Evolutionary conservation across 371 early-diverging fungal genomes (phyloP).

Genomic region (Dichotomocladium elegans): DNA sequence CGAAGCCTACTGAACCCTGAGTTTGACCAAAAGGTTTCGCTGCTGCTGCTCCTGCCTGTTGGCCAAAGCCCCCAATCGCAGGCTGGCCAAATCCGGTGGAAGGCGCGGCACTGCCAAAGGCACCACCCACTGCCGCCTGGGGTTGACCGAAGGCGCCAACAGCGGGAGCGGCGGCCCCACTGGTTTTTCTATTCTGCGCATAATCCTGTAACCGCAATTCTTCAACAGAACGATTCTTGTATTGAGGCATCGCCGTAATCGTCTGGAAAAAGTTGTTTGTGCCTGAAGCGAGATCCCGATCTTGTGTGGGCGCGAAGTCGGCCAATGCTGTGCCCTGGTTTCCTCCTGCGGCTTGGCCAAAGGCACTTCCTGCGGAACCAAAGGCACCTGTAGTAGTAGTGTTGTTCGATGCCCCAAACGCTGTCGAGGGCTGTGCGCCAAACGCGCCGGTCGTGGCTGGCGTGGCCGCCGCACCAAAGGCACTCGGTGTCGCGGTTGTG

Average conservation of each 20-base stretch:
- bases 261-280: slow-evolving; percentile 66
- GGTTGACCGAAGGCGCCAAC: slow-evolving; percentile 35
- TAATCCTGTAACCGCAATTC: slow-evolving; percentile 94
- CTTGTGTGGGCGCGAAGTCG: slow-evolving; percentile 60
- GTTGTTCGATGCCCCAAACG: too few species aligned
- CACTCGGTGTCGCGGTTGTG: slow-evolving; percentile 16
- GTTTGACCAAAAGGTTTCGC: slow-evolving; percentile 26
- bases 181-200: slow-evolving; percentile 72
- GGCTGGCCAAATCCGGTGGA: slow-evolving; percentile 26
- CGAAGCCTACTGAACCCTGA: slow-evolving; percentile 26
- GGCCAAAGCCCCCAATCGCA: slow-evolving; percentile 46
- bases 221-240: slow-evolving; percentile 82
- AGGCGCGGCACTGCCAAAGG: slow-evolving; percentile 27
- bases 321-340: slow-evolving; percentile 79
- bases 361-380: slow-evolving; percentile 29
- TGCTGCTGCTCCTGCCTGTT: slow-evolving; percentile 26
- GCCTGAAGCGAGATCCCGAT: slow-evolving; percentile 61
- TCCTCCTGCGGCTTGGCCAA: slow-evolving; percentile 51
- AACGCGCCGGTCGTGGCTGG: slow-evolving; percentile 15
- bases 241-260: slow-evolving; percentile 90
- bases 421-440: slow-evolving; percentile 21
- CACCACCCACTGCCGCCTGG: slow-evolving; percentile 39
- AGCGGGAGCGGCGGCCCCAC: slow-evolving; percentile 29
- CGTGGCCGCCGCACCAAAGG: slow-evolving; percentile 22
- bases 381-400: too few species aligned